Conservation (phyloP, 495 filamentous ascomycete genomes). For the Podospora pseudocomata region DNA sequence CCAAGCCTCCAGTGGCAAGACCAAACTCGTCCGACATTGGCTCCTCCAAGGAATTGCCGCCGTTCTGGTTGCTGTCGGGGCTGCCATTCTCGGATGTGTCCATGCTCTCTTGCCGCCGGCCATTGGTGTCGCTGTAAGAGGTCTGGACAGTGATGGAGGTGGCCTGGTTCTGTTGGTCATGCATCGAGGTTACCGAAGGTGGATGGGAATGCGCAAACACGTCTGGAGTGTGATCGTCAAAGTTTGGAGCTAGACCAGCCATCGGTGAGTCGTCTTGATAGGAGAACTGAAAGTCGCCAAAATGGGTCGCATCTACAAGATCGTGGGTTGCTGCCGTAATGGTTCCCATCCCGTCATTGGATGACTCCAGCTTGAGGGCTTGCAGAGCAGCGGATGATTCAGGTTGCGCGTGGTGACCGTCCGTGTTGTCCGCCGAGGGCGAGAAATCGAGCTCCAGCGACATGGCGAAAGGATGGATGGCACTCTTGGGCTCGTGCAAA, state of each 20-base stretch:
- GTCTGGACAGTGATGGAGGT: slow-evolving; percentile 35
- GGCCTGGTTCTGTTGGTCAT: slow-evolving; percentile 40
- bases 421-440: slow-evolving; percentile 22
- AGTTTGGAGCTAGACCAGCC: slow-evolving; percentile 30
- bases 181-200: slow-evolving; percentile 38
- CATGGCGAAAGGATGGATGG: slow-evolving; percentile 11
- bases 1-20: slow-evolving; percentile 39
- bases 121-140: slow-evolving; percentile 21
- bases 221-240: slow-evolving; percentile 41
- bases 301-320: slow-evolving; percentile 38
- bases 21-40: slow-evolving; percentile 53
- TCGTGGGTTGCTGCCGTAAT: slow-evolving; percentile 33
- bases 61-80: slow-evolving; percentile 44
- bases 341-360: slow-evolving; percentile 29
- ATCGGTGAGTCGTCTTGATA: slow-evolving; percentile 45
- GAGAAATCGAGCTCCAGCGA: slow-evolving; percentile 32
- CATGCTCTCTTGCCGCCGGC: slow-evolving; percentile 34
- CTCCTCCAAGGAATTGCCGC: slow-evolving; percentile 46
- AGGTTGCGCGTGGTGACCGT: slow-evolving; percentile 23
- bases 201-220: slow-evolving; percentile 36
- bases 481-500: neutral
- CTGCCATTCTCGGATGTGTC: slow-evolving; percentile 48
- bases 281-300: slow-evolving; percentile 46
- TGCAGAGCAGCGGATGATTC: slow-evolving; percentile 24
- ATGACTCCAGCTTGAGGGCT: slow-evolving; percentile 30